Percentiles rank a stretch among this genome's conserved stretches.
Evolutionary conservation across 2,329 filamentous ascomycete genomes (phyloP).

Genomic region (Ophiostoma novo-ulmi): DNA sequence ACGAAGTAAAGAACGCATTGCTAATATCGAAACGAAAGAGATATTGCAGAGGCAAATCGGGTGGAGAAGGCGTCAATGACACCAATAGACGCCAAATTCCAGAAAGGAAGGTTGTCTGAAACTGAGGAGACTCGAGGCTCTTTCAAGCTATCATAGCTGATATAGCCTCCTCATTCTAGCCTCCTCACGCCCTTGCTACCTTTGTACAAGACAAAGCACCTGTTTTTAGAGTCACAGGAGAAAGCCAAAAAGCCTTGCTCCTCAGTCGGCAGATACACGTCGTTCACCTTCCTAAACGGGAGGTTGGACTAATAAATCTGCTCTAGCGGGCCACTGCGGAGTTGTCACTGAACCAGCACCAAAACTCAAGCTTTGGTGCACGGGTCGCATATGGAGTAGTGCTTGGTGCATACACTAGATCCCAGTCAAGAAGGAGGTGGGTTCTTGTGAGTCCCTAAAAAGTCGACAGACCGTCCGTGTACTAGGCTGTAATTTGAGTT

Average conservation of each 20-base stretch:
- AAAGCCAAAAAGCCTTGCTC: background rate
- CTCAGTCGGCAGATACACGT: background rate
- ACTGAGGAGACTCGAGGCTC: background rate
- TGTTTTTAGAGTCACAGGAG: too few species aligned
- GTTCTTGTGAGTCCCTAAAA: background rate
- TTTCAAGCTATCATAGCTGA: too few species aligned
- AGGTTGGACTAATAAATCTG: slow-evolving; percentile 7
- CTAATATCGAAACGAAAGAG: background rate
- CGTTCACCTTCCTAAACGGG: slow-evolving; percentile 21
- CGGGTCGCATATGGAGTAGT: background rate
- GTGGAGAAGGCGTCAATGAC: background rate
- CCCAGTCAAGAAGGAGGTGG: slow-evolving; percentile 10
- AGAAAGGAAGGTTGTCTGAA: background rate
- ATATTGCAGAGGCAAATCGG: background rate
- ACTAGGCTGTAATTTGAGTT: background rate
- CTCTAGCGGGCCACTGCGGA: slow-evolving; percentile 7
- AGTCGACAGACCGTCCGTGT: background rate
- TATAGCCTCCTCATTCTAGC: background rate
- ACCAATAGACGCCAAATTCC: background rate
- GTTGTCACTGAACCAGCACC: background rate
- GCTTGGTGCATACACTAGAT: slow-evolving; percentile 2
- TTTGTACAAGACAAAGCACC: too few species aligned
- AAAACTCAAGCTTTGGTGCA: background rate
- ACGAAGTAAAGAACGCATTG: background rate
- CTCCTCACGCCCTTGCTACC: background rate